phyloP scores from a whole-genome alignment of 345 rosid species.

The Acer yangbiense region DNA sequence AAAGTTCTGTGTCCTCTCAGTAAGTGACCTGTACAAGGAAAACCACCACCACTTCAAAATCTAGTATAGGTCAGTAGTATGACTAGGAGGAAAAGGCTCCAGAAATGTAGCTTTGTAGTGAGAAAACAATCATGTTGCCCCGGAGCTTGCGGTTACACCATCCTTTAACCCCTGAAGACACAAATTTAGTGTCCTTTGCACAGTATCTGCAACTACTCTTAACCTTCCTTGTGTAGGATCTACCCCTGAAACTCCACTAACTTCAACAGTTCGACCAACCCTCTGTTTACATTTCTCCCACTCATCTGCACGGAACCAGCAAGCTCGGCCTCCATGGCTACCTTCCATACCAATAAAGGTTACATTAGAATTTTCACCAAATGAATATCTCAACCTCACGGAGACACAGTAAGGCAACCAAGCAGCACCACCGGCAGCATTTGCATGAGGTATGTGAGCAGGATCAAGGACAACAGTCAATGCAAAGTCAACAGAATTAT shows the following conservation, averaged over 20 bases:
- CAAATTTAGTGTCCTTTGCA: constrained; percentile 65
- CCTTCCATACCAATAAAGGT: constrained; percentile 91
- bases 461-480: constrained; percentile 94
- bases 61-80: constrained; percentile 13
- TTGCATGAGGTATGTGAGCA: constrained; percentile 75
- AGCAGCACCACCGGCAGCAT: constrained; percentile 99
- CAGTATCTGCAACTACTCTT: constrained; percentile 74
- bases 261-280: constrained; percentile 71
- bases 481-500: constrained; percentile 80
- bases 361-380: constrained; percentile 64
- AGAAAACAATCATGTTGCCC: constrained; percentile 2
- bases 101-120: background rate
- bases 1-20: background rate
- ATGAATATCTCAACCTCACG: constrained; percentile 77
- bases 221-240: constrained; percentile 75
- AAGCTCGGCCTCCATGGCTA: constrained; percentile 95
- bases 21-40: constrained; percentile 13
- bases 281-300: constrained; percentile 95
- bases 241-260: constrained; percentile 44
- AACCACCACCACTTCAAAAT: constrained; percentile 2
- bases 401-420: constrained; percentile 97
- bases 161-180: constrained; percentile 85
- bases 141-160: constrained; percentile 35
- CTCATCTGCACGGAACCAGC: constrained; percentile 78
- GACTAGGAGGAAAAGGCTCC: background rate